phyloP scores from a whole-genome alignment of 169 alveolate genomes.

The Plasmodium malariae region DNA sequence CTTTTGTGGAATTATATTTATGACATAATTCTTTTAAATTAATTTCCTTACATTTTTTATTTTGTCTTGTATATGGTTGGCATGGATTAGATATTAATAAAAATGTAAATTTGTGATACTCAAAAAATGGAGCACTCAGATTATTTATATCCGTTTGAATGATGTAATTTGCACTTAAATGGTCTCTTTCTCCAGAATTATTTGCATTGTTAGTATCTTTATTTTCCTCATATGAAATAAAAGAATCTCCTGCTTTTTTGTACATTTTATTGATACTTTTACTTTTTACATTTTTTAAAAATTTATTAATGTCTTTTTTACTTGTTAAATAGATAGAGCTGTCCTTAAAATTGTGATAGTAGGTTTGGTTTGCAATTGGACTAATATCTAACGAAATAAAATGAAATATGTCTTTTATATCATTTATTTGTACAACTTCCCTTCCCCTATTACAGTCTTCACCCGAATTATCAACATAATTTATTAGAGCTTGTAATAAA shows the following conservation, averaged over 20 bases:
- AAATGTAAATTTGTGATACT: constrained; percentile 18
- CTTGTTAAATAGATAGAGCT: constrained; percentile 23
- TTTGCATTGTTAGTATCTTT: not conserved
- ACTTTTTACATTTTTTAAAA: constrained; percentile 21
- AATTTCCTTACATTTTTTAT: constrained; percentile 36
- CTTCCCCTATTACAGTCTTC: not conserved
- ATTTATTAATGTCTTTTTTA: constrained; percentile 37
- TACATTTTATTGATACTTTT: not conserved
- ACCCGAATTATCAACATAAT: constrained; percentile 3
- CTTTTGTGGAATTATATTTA: not conserved
- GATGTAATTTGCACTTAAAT: constrained; percentile 22
- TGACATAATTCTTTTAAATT: not conserved
- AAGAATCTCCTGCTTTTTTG: too few species aligned
- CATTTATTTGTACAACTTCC: not conserved
- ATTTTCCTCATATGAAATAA: not conserved
- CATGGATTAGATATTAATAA: constrained; percentile 67
- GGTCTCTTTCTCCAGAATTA: too few species aligned
- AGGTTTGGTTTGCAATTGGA: constrained; percentile 51
- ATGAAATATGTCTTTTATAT: constrained; percentile 16
- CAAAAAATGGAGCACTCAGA: constrained; percentile 29
- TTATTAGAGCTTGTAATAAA: constrained; percentile 39
- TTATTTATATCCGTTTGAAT: constrained; percentile 76
- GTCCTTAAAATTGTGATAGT: constrained; percentile 51
- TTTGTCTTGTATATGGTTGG: constrained; percentile 75
- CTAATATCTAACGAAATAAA: constrained; percentile 57